Evolutionary conservation across 2,329 filamentous ascomycete genomes (phyloP).

Genomic region (Xylariaceae sp.): DNA sequence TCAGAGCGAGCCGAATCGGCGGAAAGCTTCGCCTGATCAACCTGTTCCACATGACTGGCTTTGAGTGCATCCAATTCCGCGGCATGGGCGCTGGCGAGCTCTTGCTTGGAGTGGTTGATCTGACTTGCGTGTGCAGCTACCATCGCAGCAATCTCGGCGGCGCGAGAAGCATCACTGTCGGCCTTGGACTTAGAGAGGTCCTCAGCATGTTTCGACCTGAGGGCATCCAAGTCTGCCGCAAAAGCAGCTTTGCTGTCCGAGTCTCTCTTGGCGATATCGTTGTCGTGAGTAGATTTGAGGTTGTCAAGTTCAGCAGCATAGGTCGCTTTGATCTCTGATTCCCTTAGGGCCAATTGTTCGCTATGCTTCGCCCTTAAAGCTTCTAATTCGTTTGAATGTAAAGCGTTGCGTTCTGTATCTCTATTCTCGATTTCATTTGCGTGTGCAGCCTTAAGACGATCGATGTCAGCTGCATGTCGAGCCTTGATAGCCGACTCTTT

Average conservation of each 20-base stretch:
- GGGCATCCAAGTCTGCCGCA: conserved; percentile 13
- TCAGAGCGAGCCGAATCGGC: conserved; percentile 13
- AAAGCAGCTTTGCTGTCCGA: conserved; percentile 7
- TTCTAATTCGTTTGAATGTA: too few species aligned
- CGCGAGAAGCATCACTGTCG: conserved; percentile 18
- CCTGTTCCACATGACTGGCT: conserved; percentile 17
- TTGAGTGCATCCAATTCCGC: conserved; percentile 19
- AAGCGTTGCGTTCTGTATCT: too few species aligned
- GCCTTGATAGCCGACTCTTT: conserved; percentile 16
- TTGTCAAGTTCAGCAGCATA: conserved; percentile 18
- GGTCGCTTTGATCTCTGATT: conserved; percentile 5
- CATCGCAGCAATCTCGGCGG: conserved; percentile 21
- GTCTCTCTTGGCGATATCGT: conserved; percentile 6
- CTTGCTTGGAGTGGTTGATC: conserved; percentile 16
- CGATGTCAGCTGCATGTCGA: conserved; percentile 13
- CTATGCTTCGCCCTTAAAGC: conserved; percentile 5
- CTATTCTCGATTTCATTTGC: conserved; percentile 10
- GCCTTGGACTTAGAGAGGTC: conserved; percentile 17
- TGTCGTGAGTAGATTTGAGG: conserved; percentile 14
- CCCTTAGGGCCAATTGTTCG: conserved; percentile 7
- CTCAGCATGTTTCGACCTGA: conserved; percentile 20
- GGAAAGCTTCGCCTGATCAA: conserved; percentile 16
- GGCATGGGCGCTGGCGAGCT: conserved; percentile 18
- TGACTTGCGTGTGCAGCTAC: conserved; percentile 15
- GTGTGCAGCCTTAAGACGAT: conserved; percentile 12